Percentiles rank a stretch among this genome's conserved stretches.
Conservation (phyloP, 2,329 filamentous ascomycete genomes). For the Microdochium trichocladiopsis region DNA sequence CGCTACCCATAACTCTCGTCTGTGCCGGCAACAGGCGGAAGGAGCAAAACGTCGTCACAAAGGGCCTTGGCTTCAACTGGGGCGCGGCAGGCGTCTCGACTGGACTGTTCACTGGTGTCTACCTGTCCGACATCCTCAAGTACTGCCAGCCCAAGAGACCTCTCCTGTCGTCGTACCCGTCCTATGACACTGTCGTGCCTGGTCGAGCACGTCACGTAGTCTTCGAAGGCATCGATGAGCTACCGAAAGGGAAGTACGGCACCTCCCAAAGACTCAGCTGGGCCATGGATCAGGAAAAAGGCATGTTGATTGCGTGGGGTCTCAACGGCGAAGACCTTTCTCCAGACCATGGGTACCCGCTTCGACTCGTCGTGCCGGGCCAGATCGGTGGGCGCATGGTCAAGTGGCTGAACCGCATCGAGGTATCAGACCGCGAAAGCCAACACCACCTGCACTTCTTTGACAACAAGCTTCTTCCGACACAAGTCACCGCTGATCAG, state of each 20-base stretch:
- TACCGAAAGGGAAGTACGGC: slow-evolving; percentile 84
- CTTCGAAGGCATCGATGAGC: slow-evolving; percentile 83
- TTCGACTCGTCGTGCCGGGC: slow-evolving; percentile 78
- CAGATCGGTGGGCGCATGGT: slow-evolving; percentile 90
- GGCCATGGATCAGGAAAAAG: slow-evolving; percentile 75
- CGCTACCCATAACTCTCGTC: slow-evolving; percentile 80
- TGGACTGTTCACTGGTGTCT: slow-evolving; percentile 78
- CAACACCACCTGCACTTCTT: slow-evolving; percentile 96
- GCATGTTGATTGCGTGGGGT: slow-evolving; percentile 79
- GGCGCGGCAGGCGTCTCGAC: slow-evolving; percentile 82
- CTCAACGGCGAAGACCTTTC: slow-evolving; percentile 82
- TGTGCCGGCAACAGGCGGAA: slow-evolving; percentile 90
- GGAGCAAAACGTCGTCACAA: slow-evolving; percentile 85
- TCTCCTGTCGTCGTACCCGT: not conserved
- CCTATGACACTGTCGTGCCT: not conserved
- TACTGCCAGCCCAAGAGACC: slow-evolving; percentile 60
- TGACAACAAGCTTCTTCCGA: slow-evolving; percentile 85
- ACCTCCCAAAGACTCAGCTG: slow-evolving; percentile 85
- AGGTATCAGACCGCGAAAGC: slow-evolving; percentile 70
- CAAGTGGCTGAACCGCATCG: slow-evolving; percentile 82
- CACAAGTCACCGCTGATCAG: slow-evolving; percentile 76
- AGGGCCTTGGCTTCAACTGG: slow-evolving; percentile 94
- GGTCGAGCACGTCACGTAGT: slow-evolving; percentile 67
- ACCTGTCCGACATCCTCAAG: slow-evolving; percentile 64
- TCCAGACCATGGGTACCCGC: slow-evolving; percentile 80